Conservation (phyloP, 805 yeast species). For the Saccharomycopsis sp. region DNA sequence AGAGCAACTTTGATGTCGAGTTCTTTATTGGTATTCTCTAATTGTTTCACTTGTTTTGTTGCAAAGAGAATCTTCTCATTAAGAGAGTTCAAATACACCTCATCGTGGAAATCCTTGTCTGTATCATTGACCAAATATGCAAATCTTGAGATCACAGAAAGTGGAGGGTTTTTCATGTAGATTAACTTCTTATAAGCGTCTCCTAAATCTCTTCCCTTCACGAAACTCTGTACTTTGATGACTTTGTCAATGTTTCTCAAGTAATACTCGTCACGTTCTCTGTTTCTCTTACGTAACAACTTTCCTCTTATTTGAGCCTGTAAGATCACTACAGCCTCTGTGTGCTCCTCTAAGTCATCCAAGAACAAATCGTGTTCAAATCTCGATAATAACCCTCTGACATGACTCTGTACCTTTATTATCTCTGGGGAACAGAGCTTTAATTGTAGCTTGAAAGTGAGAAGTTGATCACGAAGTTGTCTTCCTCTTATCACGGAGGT, state of each 20-base stretch:
- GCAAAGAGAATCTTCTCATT: conserved; percentile 65
- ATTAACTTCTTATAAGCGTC: conserved; percentile 69
- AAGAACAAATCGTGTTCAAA: conserved; percentile 46
- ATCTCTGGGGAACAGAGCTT: conserved; percentile 9
- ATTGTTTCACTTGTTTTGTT: conserved; percentile 58
- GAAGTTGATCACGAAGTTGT: conserved; percentile 27
- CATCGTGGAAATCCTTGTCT: conserved; percentile 73
- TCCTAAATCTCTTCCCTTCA: conserved; percentile 62
- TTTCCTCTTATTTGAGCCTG: conserved; percentile 54
- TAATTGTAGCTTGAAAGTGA: conserved; percentile 2
- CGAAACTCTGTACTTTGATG: conserved; percentile 64
- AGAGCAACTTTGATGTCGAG: conserved; percentile 73
- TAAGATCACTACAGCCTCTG: conserved; percentile 35
- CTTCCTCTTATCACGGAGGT: conserved; percentile 37
- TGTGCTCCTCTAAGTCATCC: conserved; percentile 45
- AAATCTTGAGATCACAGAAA: conserved; percentile 69
- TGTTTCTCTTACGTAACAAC: conserved; percentile 33
- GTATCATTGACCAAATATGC: conserved; percentile 68
- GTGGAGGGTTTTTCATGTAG: conserved; percentile 66
- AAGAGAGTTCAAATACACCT: conserved; percentile 55
- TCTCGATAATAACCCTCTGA: conserved; percentile 56
- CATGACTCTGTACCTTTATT: conserved; percentile 4
- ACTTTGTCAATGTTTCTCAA: conserved; percentile 48
- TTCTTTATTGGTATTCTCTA: conserved; percentile 70
- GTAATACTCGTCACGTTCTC: conserved; percentile 42